Percentiles rank a stretch among this genome's conserved stretches.
Conservation (phyloP, 1,139 yeast genomes). For the Geotrichum macrosporum region DNA sequence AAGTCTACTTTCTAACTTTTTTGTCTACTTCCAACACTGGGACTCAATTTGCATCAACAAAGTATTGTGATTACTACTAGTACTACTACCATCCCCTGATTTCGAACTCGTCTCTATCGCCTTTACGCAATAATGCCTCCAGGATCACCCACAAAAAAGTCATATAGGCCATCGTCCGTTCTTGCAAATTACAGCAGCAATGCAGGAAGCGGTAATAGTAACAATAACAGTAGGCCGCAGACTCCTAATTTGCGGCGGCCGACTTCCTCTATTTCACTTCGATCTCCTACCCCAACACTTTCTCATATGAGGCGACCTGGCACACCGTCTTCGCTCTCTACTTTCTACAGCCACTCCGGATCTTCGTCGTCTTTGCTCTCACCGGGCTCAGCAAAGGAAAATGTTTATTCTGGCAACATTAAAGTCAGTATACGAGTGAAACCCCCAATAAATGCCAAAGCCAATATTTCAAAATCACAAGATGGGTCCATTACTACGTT, state of each 20-base stretch:
- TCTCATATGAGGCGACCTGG: constrained; percentile 23
- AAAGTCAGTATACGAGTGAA: constrained; percentile 38
- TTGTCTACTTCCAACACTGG: no score
- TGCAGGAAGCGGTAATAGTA: neutral
- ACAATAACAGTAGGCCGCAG: constrained; percentile 29
- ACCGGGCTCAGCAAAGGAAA: constrained; percentile 1
- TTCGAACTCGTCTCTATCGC: no score
- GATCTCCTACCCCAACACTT: constrained; percentile 31
- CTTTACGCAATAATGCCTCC: constrained; percentile 5
- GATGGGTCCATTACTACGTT: constrained; percentile 17
- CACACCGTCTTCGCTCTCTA: constrained; percentile 25
- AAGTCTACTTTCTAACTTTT: no score
- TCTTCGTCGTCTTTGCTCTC: constrained; percentile 3
- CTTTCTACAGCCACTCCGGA: constrained; percentile 1
- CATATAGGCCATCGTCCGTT: constrained; percentile 14
- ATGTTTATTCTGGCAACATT: constrained; percentile 36
- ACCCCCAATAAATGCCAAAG: constrained; percentile 27
- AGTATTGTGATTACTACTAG: no score
- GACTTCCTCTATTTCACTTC: constrained; percentile 31
- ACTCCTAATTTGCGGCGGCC: constrained; percentile 33
- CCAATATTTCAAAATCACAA: constrained; percentile 8
- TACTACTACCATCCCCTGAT: constrained; percentile 4
- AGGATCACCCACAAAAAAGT: constrained; percentile 17
- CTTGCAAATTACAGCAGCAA: neutral
- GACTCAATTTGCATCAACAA: no score